Percentiles rank a stretch among this genome's conserved stretches.
These are phyloP conservation scores for Karstenula rhodostoma DNA, from an alignment of 2,329 filamentous ascomycete species.

Conservation along the genomic window DNA sequence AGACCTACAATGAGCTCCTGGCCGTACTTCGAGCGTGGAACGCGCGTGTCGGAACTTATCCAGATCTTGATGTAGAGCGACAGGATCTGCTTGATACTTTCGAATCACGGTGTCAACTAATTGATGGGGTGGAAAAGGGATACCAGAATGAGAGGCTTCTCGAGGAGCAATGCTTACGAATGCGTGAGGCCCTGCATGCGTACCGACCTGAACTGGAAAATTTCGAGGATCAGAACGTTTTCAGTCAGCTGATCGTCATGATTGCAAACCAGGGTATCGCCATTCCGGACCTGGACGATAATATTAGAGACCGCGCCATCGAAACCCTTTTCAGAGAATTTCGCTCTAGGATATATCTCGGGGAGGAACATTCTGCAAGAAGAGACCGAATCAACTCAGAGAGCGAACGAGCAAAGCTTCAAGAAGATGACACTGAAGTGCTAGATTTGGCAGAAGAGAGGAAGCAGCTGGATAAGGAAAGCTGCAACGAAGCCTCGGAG, in stretches of 20 bases:
- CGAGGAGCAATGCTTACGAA: conserved; percentile 13
- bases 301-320: conserved; percentile 25
- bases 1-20: conserved; percentile 27
- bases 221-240: conserved; percentile 24
- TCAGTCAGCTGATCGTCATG: conserved; percentile 26
- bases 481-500: conserved; percentile 1
- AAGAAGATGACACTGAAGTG: conserved; percentile 13
- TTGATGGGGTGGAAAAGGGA: conserved; percentile 7
- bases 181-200: conserved; percentile 26
- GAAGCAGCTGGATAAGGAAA: not conserved
- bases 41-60: conserved; percentile 10
- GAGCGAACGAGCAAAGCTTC: conserved; percentile 15
- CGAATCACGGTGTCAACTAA: conserved; percentile 15
- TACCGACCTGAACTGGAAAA: conserved; percentile 29
- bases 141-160: conserved; percentile 12
- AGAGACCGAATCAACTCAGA: conserved; percentile 10
- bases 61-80: conserved; percentile 6
- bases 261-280: conserved; percentile 28
- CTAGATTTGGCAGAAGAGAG: conserved; percentile 14
- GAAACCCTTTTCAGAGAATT: conserved; percentile 20
- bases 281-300: conserved; percentile 26
- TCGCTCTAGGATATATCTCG: conserved; percentile 12
- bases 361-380: conserved; percentile 13
- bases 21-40: conserved; percentile 32
- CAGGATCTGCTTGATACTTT: conserved; percentile 20